Conservation (phyloP, 805 yeast species). For the Kodamaea restingae region DNA sequence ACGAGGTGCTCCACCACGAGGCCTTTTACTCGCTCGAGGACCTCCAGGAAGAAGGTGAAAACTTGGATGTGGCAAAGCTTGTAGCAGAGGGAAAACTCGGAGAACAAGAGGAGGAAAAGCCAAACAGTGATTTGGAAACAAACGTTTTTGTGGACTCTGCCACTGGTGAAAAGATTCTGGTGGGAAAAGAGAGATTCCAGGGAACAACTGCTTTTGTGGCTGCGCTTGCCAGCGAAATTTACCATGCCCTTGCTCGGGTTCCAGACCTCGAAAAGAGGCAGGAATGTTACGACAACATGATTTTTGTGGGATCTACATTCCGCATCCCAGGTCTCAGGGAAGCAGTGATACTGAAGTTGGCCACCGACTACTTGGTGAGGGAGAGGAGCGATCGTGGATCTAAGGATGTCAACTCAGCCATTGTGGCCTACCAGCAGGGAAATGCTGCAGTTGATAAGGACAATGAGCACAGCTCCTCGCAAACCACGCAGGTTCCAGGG, state of each 20-base stretch:
- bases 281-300: slow-evolving; percentile 79
- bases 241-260: slow-evolving; percentile 49
- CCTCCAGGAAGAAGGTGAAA: slow-evolving; percentile 51
- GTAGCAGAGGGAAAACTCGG: slow-evolving; percentile 65
- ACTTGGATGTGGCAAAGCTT: slow-evolving; percentile 81
- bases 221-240: slow-evolving; percentile 51
- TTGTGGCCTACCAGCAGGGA: slow-evolving; percentile 41
- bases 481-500: slow-evolving; percentile 67
- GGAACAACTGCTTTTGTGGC: slow-evolving; percentile 65
- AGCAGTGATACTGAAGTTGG: slow-evolving; percentile 56
- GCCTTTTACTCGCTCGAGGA: slow-evolving; percentile 61
- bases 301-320: slow-evolving; percentile 75
- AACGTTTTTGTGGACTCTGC: slow-evolving; percentile 62
- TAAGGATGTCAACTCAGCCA: slow-evolving; percentile 34
- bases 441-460: slow-evolving; percentile 31
- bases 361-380: slow-evolving; percentile 49
- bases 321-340: slow-evolving; percentile 74
- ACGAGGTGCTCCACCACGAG: slow-evolving; percentile 70
- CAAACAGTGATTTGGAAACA: slow-evolving; percentile 68
- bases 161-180: slow-evolving; percentile 50
- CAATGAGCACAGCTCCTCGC: slow-evolving; percentile 24
- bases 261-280: slow-evolving; percentile 70
- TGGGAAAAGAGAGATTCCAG: slow-evolving; percentile 89
- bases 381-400: slow-evolving; percentile 26
- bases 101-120: slow-evolving; percentile 34